A percentile compares a stretch with the other conserved stretches of the same genome.
These are phyloP conservation scores for Pseudogymnoascus sp. DNA, from an alignment of 2,329 filamentous ascomycete species.

Conservation along the genomic window DNA sequence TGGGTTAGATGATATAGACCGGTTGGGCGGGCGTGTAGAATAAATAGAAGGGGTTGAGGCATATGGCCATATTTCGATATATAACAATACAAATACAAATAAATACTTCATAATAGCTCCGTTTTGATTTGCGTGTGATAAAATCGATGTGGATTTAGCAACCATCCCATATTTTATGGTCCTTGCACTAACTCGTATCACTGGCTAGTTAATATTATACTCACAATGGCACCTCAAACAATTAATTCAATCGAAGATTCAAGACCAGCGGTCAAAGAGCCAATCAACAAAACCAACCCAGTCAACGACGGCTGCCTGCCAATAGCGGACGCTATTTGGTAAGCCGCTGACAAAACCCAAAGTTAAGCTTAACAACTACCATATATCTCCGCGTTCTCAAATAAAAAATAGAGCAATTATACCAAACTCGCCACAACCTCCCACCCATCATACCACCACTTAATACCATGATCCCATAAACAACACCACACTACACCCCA, in stretches of 20 bases:
- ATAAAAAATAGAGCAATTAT: not conserved
- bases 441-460: not conserved
- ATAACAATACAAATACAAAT: not conserved
- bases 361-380: not conserved
- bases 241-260: not conserved
- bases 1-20: not conserved
- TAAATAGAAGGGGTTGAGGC: not conserved
- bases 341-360: not conserved
- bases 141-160: not conserved
- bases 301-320: not conserved
- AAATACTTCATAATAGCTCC: not conserved
- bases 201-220: not conserved
- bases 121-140: not conserved
- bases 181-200: no score
- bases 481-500: not conserved
- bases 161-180: no score
- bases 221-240: not conserved
- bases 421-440: not conserved
- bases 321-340: not conserved
- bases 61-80: not conserved
- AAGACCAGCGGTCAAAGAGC: not conserved
- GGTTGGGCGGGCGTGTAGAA: conserved; percentile 7
- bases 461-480: not conserved
- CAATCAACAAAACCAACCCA: not conserved
- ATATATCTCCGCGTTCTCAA: not conserved